These are phyloP conservation scores for Coprinellus micaceus DNA, from an alignment of 768 basidiomycete genomes.

Conservation along the genomic window DNA sequence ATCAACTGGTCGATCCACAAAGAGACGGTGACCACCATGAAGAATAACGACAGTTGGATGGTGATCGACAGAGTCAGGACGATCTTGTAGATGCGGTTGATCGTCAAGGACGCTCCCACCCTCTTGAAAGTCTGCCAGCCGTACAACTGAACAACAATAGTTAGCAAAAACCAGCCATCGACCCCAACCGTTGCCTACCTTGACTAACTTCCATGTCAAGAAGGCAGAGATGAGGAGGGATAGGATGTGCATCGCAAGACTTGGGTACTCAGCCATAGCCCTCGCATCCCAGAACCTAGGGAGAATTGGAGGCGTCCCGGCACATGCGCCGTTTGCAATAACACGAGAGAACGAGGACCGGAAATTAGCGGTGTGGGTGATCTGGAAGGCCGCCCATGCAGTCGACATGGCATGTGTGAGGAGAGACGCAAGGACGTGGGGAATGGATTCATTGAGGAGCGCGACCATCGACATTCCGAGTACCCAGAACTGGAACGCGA, in stretches of 20 bases:
- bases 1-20: conserved; percentile 77
- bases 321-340: conserved; percentile 65
- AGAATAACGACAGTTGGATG: conserved; percentile 76
- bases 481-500: conserved; percentile 78
- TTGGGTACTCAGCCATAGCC: conserved; percentile 57
- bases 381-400: conserved; percentile 68
- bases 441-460: conserved; percentile 72
- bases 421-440: conserved; percentile 72
- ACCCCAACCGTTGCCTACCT: conserved; percentile 39
- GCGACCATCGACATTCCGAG: conserved; percentile 75
- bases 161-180: not conserved
- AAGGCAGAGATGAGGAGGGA: conserved; percentile 58
- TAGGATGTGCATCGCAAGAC: conserved; percentile 57
- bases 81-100: conserved; percentile 72
- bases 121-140: conserved; percentile 90
- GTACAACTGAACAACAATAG: conserved; percentile 44
- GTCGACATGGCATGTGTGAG: conserved; percentile 73
- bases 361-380: conserved; percentile 57
- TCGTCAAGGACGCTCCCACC: conserved; percentile 68
- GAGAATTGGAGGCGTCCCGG: conserved; percentile 43
- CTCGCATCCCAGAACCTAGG: conserved; percentile 64
- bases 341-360: conserved; percentile 50
- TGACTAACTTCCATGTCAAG: conserved; percentile 71
- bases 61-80: conserved; percentile 67
- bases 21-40: conserved; percentile 63